Base-by-base conservation (phyloP, 164 flowering plant genomes). In the Aristolochia fimbriata region DNA sequence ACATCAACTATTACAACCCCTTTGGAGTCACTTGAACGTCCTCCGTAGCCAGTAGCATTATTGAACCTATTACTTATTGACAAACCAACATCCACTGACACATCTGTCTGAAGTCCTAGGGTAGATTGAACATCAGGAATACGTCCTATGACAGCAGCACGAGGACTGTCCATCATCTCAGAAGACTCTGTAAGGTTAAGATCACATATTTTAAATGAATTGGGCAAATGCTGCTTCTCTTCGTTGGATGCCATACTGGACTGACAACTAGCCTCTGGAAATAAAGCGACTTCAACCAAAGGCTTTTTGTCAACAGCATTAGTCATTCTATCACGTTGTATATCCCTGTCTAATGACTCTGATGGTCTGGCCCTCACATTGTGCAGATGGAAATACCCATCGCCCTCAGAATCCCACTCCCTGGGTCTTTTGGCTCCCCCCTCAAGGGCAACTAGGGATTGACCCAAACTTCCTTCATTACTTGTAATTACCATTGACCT, bases 201-300 rank as follows among this genome's bases (percentile, higher is more conserved):
- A 67, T 92, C 98, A 67, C 85, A 87, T 17, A 84, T 87, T 77
- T 87, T 88, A 67, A 79, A 88, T n/a, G 95, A 83, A 71, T 73
- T 74, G 0, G 89, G 81, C 57, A 86, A 75, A 49, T 80, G 75
- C 73, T 80, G 87, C 73, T 83, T 90, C 71, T 82, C 93, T 74
- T 87, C 76, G 45, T 74, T 71, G 64, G 57, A 74, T 57, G 72
- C 77, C 56, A 61, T 55, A 59, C 61, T 57, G 14, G 70, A 53
- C 56, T 76, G 78, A 57, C 54, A 69, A 37, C 57, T 65, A 17
- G 54, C 69, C 54, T 63, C 65, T 12, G 77, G 68, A 65, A 70
- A 71, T 51, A 72, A 53, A 56, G 75, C 64, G 55, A 62, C 70
- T 63, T 65, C 59, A 47, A 68, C 41, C 17, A 67, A 55, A 58